Evolutionary conservation across 1,284 basidiomycete species (phyloP).

Genomic region (Marasmius fiardii): DNA sequence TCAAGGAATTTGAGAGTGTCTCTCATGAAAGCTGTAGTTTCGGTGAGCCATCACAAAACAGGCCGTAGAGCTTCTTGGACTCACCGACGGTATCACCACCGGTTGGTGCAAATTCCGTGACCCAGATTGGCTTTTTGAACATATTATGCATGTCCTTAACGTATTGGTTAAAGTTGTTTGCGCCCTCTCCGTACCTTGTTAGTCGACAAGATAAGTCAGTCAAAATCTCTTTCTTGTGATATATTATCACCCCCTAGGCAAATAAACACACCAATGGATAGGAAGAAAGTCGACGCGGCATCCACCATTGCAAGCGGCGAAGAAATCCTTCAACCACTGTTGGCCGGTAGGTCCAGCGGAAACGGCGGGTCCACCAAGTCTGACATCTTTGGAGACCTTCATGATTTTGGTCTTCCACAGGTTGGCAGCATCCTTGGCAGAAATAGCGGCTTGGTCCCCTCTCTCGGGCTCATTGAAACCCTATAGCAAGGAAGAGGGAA

Average conservation of each 20-base stretch:
- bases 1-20: background rate
- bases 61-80: background rate
- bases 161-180: conserved; percentile 7
- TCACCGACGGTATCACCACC: conserved; percentile 3
- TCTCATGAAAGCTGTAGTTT: background rate
- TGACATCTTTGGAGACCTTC: conserved; percentile 6
- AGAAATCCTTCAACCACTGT: conserved; percentile 9
- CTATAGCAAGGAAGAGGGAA: background rate
- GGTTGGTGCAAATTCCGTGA: conserved; percentile 12
- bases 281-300: conserved; percentile 11
- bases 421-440: conserved; percentile 1
- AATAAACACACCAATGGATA: conserved; percentile 10
- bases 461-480: conserved; percentile 13
- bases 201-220: too few species aligned
- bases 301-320: conserved; percentile 6
- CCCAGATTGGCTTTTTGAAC: conserved; percentile 9
- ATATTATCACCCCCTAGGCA: too few species aligned
- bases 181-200: conserved; percentile 14
- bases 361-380: conserved; percentile 11
- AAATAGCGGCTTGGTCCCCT: conserved; percentile 5
- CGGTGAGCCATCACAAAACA: background rate
- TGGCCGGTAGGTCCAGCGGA: conserved; percentile 4
- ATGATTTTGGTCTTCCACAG: conserved; percentile 12
- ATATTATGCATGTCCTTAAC: conserved; percentile 1
- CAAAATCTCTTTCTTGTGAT: too few species aligned